Percentiles rank a stretch among this genome's conserved stretches.
Evolutionary conservation across 768 basidiomycete species (phyloP).

Genomic region (Lentinula lateritia): DNA sequence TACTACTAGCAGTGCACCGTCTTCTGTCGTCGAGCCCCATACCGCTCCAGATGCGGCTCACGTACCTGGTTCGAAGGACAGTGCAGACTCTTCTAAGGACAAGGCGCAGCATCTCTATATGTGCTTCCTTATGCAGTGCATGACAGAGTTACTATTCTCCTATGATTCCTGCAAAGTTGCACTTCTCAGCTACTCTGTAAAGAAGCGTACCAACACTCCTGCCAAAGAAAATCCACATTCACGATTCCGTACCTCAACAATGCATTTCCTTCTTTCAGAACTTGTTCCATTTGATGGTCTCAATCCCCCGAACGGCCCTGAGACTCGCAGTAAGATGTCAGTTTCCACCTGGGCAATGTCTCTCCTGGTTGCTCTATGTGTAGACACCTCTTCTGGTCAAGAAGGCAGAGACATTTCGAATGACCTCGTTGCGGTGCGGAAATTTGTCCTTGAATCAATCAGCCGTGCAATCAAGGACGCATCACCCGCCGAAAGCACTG

Average conservation of each 20-base stretch:
- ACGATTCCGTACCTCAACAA: conserved; percentile 59
- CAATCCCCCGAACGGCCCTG: conserved; percentile 50
- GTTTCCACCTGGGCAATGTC: conserved; percentile 87
- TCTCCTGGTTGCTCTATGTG: conserved; percentile 87
- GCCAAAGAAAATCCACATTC: conserved; percentile 52
- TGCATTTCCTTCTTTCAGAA: conserved; percentile 80
- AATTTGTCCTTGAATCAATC: conserved; percentile 85
- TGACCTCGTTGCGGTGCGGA: conserved; percentile 86
- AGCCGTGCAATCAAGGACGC: conserved; percentile 80
- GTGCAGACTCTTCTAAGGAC: conserved; percentile 12
- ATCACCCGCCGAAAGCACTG: conserved; percentile 50
- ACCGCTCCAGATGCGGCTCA: conserved; percentile 7
- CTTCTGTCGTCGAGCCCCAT: neutral
- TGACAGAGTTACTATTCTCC: conserved; percentile 90
- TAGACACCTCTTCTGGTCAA: conserved; percentile 63
- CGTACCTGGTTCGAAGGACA: conserved; percentile 9
- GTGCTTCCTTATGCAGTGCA: conserved; percentile 85
- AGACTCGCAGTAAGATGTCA: conserved; percentile 50
- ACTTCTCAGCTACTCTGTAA: conserved; percentile 75
- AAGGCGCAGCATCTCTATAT: conserved; percentile 49
- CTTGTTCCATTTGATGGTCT: conserved; percentile 76
- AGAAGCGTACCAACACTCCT: conserved; percentile 54
- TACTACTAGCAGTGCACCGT: too few species aligned
- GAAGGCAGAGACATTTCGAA: conserved; percentile 72
- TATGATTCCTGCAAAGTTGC: conserved; percentile 88